Evolutionary conservation across 2,329 filamentous ascomycete genomes (phyloP).

Genomic region (Botrytis aclada): DNA sequence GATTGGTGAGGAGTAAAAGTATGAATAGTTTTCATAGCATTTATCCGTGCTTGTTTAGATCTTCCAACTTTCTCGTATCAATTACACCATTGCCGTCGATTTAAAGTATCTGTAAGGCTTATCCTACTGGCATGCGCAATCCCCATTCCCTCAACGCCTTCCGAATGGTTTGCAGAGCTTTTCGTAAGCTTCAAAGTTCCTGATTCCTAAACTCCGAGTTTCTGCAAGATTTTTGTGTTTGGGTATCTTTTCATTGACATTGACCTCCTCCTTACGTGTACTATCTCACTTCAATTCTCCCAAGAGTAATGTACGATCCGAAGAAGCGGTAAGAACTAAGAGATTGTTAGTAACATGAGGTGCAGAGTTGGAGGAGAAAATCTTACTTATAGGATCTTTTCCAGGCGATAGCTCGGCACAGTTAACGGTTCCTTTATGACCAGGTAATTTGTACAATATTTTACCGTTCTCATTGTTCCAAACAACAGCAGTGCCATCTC

Average conservation of each 20-base stretch:
- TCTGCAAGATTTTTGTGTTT: neutral
- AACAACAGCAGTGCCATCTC: slow-evolving; percentile 84
- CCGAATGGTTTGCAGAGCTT: neutral
- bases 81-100: slow-evolving; percentile 10
- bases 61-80: neutral
- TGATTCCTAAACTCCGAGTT: slow-evolving; percentile 1
- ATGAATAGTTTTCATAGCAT: neutral
- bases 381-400: slow-evolving; percentile 84
- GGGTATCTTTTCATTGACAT: slow-evolving; percentile 17
- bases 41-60: slow-evolving; percentile 1
- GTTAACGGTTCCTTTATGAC: slow-evolving; percentile 93
- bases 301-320: slow-evolving; percentile 80
- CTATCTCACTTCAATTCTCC: slow-evolving; percentile 68
- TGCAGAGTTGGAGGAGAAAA: slow-evolving; percentile 5
- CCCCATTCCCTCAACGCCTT: neutral
- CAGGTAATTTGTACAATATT: slow-evolving; percentile 89
- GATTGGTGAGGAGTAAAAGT: slow-evolving; percentile 3
- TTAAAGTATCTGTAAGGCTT: slow-evolving; percentile 10
- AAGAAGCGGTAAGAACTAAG: slow-evolving; percentile 80
- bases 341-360: slow-evolving; percentile 25
- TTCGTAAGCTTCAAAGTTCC: neutral
- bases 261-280: neutral
- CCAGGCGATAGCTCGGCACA: slow-evolving; percentile 86
- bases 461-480: slow-evolving; percentile 91
- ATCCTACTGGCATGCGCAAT: neutral